A percentile compares a stretch with the other conserved stretches of the same genome.
Evolutionary conservation across 352 stramenopile genomes (phyloP).

Genomic region (Phytophthora parvispora): DNA sequence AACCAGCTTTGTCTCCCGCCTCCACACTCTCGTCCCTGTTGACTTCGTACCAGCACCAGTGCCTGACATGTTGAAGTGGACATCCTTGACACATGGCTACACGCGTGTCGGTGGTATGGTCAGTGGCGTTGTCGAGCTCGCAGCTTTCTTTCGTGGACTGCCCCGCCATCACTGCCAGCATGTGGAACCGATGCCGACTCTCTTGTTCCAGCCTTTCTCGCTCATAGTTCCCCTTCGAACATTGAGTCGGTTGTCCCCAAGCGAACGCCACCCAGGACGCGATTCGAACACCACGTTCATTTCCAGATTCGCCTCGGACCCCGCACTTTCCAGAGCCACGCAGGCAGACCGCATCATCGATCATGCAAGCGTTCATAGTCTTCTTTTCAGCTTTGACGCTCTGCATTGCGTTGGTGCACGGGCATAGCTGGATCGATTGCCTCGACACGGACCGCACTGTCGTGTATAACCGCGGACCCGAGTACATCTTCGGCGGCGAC

Average conservation of each 20-base stretch:
- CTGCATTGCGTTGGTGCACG: slow-evolving; percentile 22
- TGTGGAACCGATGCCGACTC: slow-evolving; percentile 11
- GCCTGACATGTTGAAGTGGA: no score
- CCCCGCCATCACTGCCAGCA: slow-evolving; percentile 6
- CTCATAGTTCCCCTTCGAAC: not conserved
- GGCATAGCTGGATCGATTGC: slow-evolving; percentile 81
- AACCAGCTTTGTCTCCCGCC: slow-evolving; percentile 25
- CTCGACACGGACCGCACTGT: slow-evolving; percentile 64
- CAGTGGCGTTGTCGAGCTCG: no score
- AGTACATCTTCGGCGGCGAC: slow-evolving; percentile 67
- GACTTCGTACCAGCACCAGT: no score
- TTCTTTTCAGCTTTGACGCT: slow-evolving; percentile 21
- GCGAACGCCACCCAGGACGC: slow-evolving; percentile 15
- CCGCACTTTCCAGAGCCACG: slow-evolving; percentile 21
- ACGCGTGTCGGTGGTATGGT: not conserved
- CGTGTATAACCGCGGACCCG: slow-evolving; percentile 64
- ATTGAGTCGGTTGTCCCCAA: slow-evolving; percentile 9
- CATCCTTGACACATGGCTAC: slow-evolving; percentile 6
- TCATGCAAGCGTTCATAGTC: slow-evolving; percentile 17
- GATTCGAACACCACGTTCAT: slow-evolving; percentile 21
- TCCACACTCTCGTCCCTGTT: no score
- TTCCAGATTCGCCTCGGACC: slow-evolving; percentile 18
- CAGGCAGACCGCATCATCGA: not conserved
- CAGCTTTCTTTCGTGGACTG: slow-evolving; percentile 1
- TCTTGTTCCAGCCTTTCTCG: slow-evolving; percentile 42